phyloP scores from a whole-genome alignment of 495 filamentous ascomycete species.

The Cryomyces antarcticus region DNA sequence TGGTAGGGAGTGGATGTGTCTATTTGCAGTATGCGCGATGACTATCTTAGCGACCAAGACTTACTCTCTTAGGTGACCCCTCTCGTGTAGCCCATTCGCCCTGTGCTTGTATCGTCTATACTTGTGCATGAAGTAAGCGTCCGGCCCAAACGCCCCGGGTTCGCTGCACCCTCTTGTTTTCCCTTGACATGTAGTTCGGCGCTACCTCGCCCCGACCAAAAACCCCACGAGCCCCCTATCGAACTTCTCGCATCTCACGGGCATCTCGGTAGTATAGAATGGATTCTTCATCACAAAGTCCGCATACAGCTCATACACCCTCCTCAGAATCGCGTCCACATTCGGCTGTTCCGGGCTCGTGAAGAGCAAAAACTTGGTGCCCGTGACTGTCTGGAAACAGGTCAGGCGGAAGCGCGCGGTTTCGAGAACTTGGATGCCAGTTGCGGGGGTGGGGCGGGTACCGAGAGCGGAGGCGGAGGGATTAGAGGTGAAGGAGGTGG shows the following conservation, averaged over 20 bases:
- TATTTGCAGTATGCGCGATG: no score
- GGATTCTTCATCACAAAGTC: constrained; percentile 99
- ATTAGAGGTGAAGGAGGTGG: constrained; percentile 12
- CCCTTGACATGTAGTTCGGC: no score
- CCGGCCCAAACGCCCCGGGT: no score
- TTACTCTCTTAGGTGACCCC: no score
- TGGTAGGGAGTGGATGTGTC: no score
- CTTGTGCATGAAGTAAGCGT: no score
- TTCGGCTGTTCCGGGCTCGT: constrained; percentile 82
- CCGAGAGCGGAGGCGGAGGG: constrained; percentile 11
- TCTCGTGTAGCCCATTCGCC: no score
- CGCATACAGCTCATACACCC: constrained; percentile 83
- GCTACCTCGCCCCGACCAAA: constrained; percentile 15
- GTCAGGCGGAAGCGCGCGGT: constrained; percentile 78
- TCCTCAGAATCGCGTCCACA: constrained; percentile 58
- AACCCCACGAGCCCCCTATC: constrained; percentile 64
- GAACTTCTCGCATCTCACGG: constrained; percentile 82
- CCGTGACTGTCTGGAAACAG: constrained; percentile 86
- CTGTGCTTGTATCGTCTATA: no score
- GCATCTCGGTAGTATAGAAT: constrained; percentile 96
- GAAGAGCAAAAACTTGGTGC: constrained; percentile 88
- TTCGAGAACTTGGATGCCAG: constrained; percentile 80
- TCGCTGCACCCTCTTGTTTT: no score
- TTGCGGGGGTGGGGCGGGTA: constrained; percentile 30
- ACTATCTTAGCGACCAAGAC: no score